Evolutionary conservation across 129 eudicot species (phyloP).

Genomic region (Centella asiatica): DNA sequence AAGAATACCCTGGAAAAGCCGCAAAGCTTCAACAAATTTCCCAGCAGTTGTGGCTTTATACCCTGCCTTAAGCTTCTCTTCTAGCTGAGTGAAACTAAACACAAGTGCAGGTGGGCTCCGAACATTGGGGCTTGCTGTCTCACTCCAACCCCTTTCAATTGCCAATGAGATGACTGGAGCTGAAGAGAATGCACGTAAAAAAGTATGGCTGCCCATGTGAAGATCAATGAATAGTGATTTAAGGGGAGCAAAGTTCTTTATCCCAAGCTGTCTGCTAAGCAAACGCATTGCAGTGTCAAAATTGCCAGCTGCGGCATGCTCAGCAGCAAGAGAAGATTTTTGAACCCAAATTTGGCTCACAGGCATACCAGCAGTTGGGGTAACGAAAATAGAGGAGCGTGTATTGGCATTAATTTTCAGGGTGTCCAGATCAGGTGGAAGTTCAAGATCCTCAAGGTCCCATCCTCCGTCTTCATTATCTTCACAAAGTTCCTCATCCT

Average conservation of each 20-base stretch:
- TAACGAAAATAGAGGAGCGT: slow-evolving; percentile 26
- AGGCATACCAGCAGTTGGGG: slow-evolving; percentile 43
- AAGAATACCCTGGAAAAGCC: slow-evolving; percentile 20
- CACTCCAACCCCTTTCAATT: slow-evolving; percentile 20
- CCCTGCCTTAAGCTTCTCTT: slow-evolving; percentile 20
- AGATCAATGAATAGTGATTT: slow-evolving; percentile 17
- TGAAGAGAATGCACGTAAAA: slow-evolving; percentile 13
- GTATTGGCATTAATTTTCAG: slow-evolving; percentile 22
- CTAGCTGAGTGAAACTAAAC: slow-evolving; percentile 18
- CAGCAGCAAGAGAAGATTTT: slow-evolving; percentile 45
- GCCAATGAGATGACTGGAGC: slow-evolving; percentile 16
- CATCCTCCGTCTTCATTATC: slow-evolving; percentile 46
- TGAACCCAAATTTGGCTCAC: slow-evolving; percentile 51
- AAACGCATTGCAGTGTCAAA: slow-evolving; percentile 55
- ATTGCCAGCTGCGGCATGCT: slow-evolving; percentile 49
- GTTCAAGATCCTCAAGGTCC: slow-evolving; percentile 58
- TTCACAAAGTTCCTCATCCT: slow-evolving; percentile 27
- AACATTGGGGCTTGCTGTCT: slow-evolving; percentile 20
- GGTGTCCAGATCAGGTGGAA: slow-evolving; percentile 44
- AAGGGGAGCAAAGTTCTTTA: slow-evolving; percentile 21
- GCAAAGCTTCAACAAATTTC: slow-evolving; percentile 16
- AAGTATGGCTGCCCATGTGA: slow-evolving; percentile 19
- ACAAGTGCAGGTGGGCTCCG: slow-evolving; percentile 20
- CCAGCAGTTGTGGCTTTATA: slow-evolving; percentile 24
- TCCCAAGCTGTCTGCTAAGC: slow-evolving; percentile 40